These are phyloP conservation scores for Leishmania major DNA, from an alignment of 208 protist species.

Conservation along the genomic window DNA sequence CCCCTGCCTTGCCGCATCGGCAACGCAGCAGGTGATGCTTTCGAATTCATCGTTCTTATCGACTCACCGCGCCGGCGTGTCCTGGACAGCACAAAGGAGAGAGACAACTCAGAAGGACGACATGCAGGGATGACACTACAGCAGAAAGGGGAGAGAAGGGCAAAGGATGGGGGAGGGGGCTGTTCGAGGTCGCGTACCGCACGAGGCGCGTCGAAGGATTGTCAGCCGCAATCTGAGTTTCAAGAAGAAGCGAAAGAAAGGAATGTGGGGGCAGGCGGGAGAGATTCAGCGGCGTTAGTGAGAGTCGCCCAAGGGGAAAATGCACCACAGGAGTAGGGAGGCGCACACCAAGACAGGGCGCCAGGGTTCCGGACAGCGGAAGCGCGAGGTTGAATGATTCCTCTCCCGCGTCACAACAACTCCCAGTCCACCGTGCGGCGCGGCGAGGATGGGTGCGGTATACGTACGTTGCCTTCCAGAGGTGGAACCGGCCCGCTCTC, in stretches of 20 bases:
- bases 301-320: not conserved
- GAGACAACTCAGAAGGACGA: not conserved
- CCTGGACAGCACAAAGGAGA: not conserved
- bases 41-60: not conserved
- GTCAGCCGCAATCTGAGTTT: not conserved
- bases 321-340: not conserved
- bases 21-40: not conserved
- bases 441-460: not conserved
- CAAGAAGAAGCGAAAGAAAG: not conserved
- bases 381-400: not conserved
- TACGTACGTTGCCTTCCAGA: not conserved
- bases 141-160: not conserved
- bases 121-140: not conserved
- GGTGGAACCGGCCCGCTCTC: not conserved
- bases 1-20: conserved; percentile 31
- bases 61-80: not conserved
- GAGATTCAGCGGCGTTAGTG: not conserved
- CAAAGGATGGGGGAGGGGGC: not conserved
- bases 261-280: too few relatives aligned
- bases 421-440: not conserved
- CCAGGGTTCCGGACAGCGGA: not conserved
- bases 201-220: not conserved
- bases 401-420: not conserved
- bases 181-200: not conserved
- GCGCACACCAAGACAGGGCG: not conserved